phyloP scores from a whole-genome alignment of 2,329 filamentous ascomycete genomes.

The Thielaviopsis musarum region DNA sequence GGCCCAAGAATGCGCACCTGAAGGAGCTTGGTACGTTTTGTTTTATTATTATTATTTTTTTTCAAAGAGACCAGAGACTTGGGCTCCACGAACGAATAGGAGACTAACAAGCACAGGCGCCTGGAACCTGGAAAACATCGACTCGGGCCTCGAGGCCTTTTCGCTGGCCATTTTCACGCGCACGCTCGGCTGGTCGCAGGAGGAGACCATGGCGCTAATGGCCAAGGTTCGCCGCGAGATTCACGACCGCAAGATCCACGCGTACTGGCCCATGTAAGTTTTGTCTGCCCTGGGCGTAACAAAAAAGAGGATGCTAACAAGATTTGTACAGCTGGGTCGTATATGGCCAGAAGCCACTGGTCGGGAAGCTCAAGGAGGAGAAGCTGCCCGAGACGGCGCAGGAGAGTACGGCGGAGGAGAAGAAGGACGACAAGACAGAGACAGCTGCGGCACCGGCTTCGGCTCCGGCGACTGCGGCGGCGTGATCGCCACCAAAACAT shows the following conservation, averaged over 20 bases:
- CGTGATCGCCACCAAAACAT: neutral
- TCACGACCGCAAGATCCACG: constrained; percentile 17
- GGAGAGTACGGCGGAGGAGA: no score
- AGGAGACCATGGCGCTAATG: constrained; percentile 17
- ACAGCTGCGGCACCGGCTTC: neutral
- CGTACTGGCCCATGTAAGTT: constrained; percentile 21
- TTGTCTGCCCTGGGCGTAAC: neutral
- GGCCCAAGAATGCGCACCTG: constrained; percentile 32
- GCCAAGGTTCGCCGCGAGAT: constrained; percentile 18
- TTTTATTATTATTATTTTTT: neutral
- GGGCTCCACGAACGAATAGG: no score
- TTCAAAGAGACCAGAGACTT: neutral
- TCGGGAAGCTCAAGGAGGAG: neutral
- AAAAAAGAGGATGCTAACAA: neutral
- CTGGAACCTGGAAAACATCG: constrained; percentile 15
- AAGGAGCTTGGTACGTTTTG: constrained; percentile 30
- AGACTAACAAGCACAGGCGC: constrained; percentile 14
- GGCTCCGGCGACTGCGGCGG: no score
- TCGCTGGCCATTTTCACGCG: constrained; percentile 20
- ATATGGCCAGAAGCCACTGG: constrained; percentile 12
- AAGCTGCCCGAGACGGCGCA: no score
- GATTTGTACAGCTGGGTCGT: constrained; percentile 11
- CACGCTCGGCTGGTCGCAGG: constrained; percentile 17
- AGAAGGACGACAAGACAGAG: no score
- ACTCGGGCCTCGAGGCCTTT: constrained; percentile 18